Conservation (phyloP, 1,284 basidiomycete genomes). For the Sporisorium reilianum region DNA sequence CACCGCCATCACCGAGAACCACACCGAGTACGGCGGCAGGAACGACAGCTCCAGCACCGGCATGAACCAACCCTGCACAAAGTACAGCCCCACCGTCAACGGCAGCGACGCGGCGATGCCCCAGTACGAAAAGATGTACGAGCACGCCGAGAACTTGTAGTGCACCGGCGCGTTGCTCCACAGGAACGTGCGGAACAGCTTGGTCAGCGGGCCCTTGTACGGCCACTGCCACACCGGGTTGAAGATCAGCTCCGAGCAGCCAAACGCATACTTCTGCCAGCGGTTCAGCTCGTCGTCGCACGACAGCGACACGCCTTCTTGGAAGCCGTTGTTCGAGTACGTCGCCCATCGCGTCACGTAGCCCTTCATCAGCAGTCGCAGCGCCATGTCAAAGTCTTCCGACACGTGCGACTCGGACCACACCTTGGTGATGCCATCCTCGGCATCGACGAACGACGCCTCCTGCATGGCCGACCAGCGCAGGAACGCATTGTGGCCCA, state of each 20-base stretch:
- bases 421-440: constrained; percentile 78
- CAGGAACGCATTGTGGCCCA: constrained; percentile 88
- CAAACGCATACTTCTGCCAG: constrained; percentile 89
- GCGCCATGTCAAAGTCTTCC: too few relatives aligned
- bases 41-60: constrained; percentile 77
- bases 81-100: constrained; percentile 80
- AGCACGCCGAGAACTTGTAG: constrained; percentile 79
- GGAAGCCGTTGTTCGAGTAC: constrained; percentile 82
- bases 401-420: constrained; percentile 85
- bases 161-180: constrained; percentile 73
- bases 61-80: constrained; percentile 78
- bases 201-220: constrained; percentile 79
- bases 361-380: constrained; percentile 70
- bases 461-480: constrained; percentile 87
- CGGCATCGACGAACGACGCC: constrained; percentile 78
- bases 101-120: constrained; percentile 79
- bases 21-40: constrained; percentile 76
- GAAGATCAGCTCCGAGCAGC: constrained; percentile 71
- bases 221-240: constrained; percentile 76
- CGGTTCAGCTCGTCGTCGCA: constrained; percentile 82
- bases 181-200: constrained; percentile 80
- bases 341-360: constrained; percentile 86
- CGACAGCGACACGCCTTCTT: constrained; percentile 84
- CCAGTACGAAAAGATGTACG: constrained; percentile 83
- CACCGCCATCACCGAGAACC: constrained; percentile 80